A percentile compares a stretch with the other conserved stretches of the same genome.
Conservation (phyloP, 2,329 filamentous ascomycete genomes). For the Sclerotinia sclerotiorum region DNA sequence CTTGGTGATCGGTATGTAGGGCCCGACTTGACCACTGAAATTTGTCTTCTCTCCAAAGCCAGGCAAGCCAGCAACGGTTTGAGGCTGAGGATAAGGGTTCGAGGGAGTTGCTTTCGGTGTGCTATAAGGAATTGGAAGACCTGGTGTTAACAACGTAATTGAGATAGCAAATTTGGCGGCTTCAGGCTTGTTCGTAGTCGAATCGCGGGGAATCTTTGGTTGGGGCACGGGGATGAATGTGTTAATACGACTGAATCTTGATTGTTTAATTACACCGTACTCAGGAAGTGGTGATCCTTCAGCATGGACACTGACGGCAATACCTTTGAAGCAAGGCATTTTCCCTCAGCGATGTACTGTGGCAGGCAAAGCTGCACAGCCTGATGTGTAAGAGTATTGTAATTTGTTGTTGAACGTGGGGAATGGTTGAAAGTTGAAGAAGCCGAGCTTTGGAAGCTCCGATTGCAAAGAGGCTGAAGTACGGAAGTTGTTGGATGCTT, state of each 20-base stretch:
- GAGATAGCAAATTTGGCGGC: constrained; percentile 97
- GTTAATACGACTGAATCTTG: constrained; percentile 86
- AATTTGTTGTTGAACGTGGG: constrained; percentile 14
- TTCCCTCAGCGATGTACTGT: constrained; percentile 26
- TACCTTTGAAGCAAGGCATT: constrained; percentile 98
- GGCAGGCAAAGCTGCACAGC: constrained; percentile 35
- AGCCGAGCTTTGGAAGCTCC: constrained; percentile 21
- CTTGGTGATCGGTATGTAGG: constrained; percentile 89
- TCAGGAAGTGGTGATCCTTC: constrained; percentile 80
- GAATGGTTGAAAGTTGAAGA: constrained; percentile 18
- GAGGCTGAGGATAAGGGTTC: constrained; percentile 78
- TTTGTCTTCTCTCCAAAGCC: constrained; percentile 54
- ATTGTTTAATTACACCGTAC: constrained; percentile 92
- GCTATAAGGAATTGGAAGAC: constrained; percentile 88
- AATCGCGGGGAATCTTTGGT: constrained; percentile 67
- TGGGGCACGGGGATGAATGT: constrained; percentile 96
- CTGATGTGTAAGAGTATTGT: constrained; percentile 21
- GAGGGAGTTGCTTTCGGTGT: constrained; percentile 75
- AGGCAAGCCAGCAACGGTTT: constrained; percentile 72
- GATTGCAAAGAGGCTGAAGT: constrained; percentile 23
- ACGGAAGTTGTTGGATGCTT: neutral
- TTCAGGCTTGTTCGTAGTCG: constrained; percentile 72
- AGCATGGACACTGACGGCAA: constrained; percentile 94
- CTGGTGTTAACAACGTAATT: constrained; percentile 89
- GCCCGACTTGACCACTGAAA: constrained; percentile 61